Evolutionary conservation across 129 eudicot species (phyloP).

Genomic region (Pseudognaphalium luteoalbum): DNA sequence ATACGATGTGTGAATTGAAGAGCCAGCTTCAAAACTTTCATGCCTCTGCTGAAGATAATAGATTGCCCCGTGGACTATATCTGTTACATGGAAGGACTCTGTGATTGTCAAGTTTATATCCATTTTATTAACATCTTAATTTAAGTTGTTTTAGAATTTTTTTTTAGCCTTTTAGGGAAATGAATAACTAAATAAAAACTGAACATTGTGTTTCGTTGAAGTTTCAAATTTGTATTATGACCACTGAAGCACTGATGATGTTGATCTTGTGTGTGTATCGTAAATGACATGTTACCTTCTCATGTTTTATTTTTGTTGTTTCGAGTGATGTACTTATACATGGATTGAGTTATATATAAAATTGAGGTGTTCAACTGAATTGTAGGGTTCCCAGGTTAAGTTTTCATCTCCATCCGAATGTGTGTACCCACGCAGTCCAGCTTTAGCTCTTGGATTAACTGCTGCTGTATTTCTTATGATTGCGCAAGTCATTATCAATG

Average conservation of each 20-base stretch:
- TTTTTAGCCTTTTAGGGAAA: too few species aligned
- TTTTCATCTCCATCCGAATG: slow-evolving; percentile 55
- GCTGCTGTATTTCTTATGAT: slow-evolving; percentile 76
- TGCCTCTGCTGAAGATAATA: slow-evolving; percentile 84
- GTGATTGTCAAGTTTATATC: slow-evolving; percentile 23
- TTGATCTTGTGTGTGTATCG: too few species aligned
- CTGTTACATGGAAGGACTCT: slow-evolving; percentile 82
- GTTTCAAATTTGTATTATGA: too few species aligned
- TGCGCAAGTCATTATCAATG: slow-evolving; percentile 62
- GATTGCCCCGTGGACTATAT: slow-evolving; percentile 83
- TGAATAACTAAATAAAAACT: too few species aligned
- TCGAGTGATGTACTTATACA: too few species aligned
- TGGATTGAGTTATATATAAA: too few species aligned
- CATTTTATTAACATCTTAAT: not conserved
- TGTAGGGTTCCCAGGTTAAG: slow-evolving; percentile 58
- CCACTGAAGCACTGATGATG: too few species aligned
- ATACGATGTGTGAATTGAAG: slow-evolving; percentile 60
- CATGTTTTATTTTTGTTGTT: not conserved
- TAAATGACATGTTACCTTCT: too few species aligned
- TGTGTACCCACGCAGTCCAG: slow-evolving; percentile 83
- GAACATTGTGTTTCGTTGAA: too few species aligned
- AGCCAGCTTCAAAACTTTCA: slow-evolving; percentile 65
- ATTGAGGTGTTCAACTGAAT: too few species aligned
- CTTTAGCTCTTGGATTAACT: slow-evolving; percentile 65
- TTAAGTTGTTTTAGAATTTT: not conserved